Evolutionary conservation across 768 basidiomycete species (phyloP).

Genomic region (Inosperma sp.): DNA sequence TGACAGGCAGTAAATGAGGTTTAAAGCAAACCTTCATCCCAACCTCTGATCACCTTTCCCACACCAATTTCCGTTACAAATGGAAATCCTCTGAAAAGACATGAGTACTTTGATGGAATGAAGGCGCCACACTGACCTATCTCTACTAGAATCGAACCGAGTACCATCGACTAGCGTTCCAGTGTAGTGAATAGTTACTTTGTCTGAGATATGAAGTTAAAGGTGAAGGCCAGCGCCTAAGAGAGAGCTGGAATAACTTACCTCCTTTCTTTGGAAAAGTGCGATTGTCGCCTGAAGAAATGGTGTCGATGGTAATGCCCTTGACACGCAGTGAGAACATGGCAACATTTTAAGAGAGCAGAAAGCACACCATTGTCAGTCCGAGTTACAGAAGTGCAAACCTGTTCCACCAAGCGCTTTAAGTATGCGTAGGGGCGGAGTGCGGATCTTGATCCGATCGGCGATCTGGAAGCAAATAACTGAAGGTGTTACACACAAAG

Average conservation of each 20-base stretch:
- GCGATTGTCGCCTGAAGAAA: constrained; percentile 57
- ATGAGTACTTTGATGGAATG: background rate
- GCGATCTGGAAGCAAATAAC: constrained; percentile 18
- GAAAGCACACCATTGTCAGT: background rate
- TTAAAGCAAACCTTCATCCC: constrained; percentile 72
- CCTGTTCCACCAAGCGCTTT: constrained; percentile 32
- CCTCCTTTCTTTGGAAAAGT: constrained; percentile 69
- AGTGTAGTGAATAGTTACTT: constrained; percentile 72
- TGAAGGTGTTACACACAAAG: constrained; percentile 2
- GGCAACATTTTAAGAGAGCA: background rate
- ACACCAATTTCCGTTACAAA: constrained; percentile 72
- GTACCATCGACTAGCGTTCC: constrained; percentile 63
- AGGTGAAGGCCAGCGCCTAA: constrained; percentile 7
- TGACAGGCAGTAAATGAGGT: constrained; percentile 13
- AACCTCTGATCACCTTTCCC: constrained; percentile 82
- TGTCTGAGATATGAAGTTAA: constrained; percentile 44
- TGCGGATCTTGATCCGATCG: constrained; percentile 75
- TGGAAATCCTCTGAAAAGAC: constrained; percentile 42
- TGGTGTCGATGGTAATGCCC: constrained; percentile 66
- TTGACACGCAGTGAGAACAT: constrained; percentile 23
- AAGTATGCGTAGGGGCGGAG: constrained; percentile 46
- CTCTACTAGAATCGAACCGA: constrained; percentile 72
- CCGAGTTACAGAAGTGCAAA: background rate
- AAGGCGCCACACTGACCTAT: constrained; percentile 49
- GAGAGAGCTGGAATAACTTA: constrained; percentile 34